Evolutionary conservation across 306 rosid species (phyloP), one percentile per base, ranked within the genome.

Genomic region (Vicia villosa): DNA sequence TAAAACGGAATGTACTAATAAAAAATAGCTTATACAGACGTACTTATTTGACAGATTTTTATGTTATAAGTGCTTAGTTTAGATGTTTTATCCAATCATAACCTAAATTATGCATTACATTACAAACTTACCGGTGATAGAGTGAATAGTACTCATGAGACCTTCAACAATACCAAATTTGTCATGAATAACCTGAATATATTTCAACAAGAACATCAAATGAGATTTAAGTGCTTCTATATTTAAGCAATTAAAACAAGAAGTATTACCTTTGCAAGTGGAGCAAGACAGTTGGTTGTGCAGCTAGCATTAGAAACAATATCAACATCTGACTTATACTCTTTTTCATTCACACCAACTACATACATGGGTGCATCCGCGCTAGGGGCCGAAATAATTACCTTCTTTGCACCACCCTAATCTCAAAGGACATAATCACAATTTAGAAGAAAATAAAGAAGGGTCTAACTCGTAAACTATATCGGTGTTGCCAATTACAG

Each of bases 281-380:
- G 96, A 63, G 97, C 96, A 77, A 91, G 94, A 62, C 97, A 91
- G 56, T 91, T 91, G 83, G 95, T 89, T 7, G 97, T 89, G 80
- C 96, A 91, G 28, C 97, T 91, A 63, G 95, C 96, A 76, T 92
- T 92, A 60, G 95, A 92, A 59, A 92, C 89, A 65, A 92, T 77
- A 70, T 71, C 0, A 7, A 84, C 79, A 15, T 92, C 88, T n/a
- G 88, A 15, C 81, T 71, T 89, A 81, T 89, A 92, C 26, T 92
- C 96, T 11, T 89, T 86, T 83, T 92, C 96, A 26, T 92, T 92
- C 43, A 92, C 98, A 68, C 98, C 96, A n/a, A 92, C 89, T 76
- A 92, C 98, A 58, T 87, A 92, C 96, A 89, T 89, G 10, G 97
- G 97, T 2, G 97, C 97, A 75, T 92, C 96, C 81, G 87, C 89